Base-by-base conservation (phyloP, 495 filamentous ascomycete genomes). In the Jackrogersella multiformis region DNA sequence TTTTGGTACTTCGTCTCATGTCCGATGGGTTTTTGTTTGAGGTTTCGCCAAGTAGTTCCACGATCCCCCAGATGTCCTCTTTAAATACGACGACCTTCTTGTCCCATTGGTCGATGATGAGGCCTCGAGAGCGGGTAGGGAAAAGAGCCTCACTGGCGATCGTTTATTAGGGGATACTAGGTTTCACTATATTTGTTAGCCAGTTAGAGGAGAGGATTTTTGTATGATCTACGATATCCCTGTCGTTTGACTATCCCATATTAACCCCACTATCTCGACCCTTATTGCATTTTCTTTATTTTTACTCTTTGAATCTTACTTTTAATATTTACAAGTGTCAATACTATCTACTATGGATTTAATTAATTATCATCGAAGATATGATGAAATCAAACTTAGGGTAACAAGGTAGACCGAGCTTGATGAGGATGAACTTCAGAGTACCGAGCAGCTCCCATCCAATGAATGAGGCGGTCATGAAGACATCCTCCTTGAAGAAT, bases 371-470 rank as follows among this genome's bases (percentile, higher is more conserved):
- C 34, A 36, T 36, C 2, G 4, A 36, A 4, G 12, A 9, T 15
- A 15, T 3, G 16, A 41, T 16, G 4, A n/a, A n/a, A n/a, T n/a
- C n/a, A n/a, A n/a, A n/a, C n/a, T n/a, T n/a, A n/a, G n/a, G n/a
- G n/a, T n/a, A n/a, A n/a, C n/a, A n/a, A n/a, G n/a, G n/a, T 21
- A 79, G 71, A 23, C 76, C 76, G 8, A 78, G 68, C 75, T 79
- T 78, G 55, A 74, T 63, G 26, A 78, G 68, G 34, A 78, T 66
- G 21, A 74, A 67, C 71, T 75, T 78, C 16, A 79, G 69, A 20
- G 78, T 78, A 26, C 61, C 69, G 34, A 73, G 64, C 15, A 78
- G 58, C 70, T 80, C 78, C 16, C 18, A 73, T 20, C 73, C 54
- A 46, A 79, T 71, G 26, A 72, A 58, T 6, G 66, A 75, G 12